Evolutionary conservation across 306 rosid species (phyloP).

Genomic region (Cucumis sativus): DNA sequence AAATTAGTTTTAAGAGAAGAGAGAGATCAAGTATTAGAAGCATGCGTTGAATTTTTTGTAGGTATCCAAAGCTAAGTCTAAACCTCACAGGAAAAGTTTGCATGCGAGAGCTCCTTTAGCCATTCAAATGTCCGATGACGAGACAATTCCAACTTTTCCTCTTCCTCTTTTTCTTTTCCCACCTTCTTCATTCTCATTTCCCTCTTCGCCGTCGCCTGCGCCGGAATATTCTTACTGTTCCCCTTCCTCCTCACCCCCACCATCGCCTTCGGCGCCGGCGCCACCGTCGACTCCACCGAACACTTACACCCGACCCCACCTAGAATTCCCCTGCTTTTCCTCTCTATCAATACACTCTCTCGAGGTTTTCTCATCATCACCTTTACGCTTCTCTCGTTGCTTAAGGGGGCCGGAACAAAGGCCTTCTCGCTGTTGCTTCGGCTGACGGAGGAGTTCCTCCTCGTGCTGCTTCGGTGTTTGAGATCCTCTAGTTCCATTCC

Average conservation of each 20-base stretch:
- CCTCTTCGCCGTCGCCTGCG: slow-evolving; percentile 7
- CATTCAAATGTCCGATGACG: slow-evolving; percentile 17
- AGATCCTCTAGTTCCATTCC: slow-evolving; percentile 59
- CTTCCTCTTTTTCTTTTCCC: slow-evolving; percentile 7
- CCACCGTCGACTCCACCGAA: slow-evolving; percentile 20
- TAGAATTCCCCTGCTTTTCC: slow-evolving; percentile 23
- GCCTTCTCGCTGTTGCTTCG: neutral
- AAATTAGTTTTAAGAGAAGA: neutral
- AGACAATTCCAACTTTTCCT: slow-evolving; percentile 10
- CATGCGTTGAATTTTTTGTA: neutral
- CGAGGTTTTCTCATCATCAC: neutral
- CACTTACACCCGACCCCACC: slow-evolving; percentile 54
- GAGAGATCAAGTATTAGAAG: neutral
- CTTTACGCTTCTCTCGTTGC: neutral
- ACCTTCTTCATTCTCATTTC: slow-evolving; percentile 28
- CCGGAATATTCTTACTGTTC: neutral
- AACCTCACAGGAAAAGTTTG: slow-evolving; percentile 1
- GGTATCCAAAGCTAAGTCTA: neutral
- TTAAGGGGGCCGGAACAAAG: neutral
- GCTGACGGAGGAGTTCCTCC: slow-evolving; percentile 14
- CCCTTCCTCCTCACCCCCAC: slow-evolving; percentile 13
- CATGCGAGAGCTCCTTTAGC: slow-evolving; percentile 18
- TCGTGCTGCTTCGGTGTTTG: slow-evolving; percentile 29
- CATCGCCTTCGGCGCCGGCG: neutral
- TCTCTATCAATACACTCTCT: slow-evolving; percentile 12